These are phyloP conservation scores for Saposhnikovia divaricata DNA, from an alignment of 129 eudicot genomes.

Conservation along the genomic window DNA sequence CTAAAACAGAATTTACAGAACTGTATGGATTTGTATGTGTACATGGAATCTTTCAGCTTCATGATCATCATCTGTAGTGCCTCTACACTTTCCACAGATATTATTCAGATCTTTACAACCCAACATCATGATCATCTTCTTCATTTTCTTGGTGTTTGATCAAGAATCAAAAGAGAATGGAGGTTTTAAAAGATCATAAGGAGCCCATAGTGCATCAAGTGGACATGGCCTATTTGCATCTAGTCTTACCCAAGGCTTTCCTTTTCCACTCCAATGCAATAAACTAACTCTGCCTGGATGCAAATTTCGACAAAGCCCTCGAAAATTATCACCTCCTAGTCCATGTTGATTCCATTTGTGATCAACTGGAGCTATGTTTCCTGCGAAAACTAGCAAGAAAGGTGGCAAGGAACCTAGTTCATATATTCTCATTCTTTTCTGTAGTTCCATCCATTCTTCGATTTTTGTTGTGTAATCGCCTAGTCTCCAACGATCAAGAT, in stretches of 20 bases:
- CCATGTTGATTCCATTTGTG: constrained; percentile 38
- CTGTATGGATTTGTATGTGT: neutral
- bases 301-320: constrained; percentile 27
- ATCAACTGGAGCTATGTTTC: constrained; percentile 31
- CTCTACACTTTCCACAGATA: neutral
- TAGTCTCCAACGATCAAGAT: constrained; percentile 19
- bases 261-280: constrained; percentile 32
- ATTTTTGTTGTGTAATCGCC: constrained; percentile 24
- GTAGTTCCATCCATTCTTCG: constrained; percentile 39
- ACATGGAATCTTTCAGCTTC: neutral
- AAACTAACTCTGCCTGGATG: constrained; percentile 33
- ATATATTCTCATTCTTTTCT: constrained; percentile 30
- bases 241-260: constrained; percentile 28
- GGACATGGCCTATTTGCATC: constrained; percentile 26
- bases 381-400: constrained; percentile 31
- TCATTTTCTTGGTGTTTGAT: neutral
- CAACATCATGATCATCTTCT: neutral
- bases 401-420: constrained; percentile 36
- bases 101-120: neutral
- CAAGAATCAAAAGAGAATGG: constrained; percentile 22
- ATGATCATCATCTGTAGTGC: neutral
- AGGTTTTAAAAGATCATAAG: constrained; percentile 21
- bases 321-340: constrained; percentile 31
- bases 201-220: constrained; percentile 26
- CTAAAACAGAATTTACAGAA: constrained; percentile 8